Evolutionary conservation across 2,329 filamentous ascomycete species (phyloP), one percentile per base, ranked within the genome.

Genomic region (Xylariaceae sp.): DNA sequence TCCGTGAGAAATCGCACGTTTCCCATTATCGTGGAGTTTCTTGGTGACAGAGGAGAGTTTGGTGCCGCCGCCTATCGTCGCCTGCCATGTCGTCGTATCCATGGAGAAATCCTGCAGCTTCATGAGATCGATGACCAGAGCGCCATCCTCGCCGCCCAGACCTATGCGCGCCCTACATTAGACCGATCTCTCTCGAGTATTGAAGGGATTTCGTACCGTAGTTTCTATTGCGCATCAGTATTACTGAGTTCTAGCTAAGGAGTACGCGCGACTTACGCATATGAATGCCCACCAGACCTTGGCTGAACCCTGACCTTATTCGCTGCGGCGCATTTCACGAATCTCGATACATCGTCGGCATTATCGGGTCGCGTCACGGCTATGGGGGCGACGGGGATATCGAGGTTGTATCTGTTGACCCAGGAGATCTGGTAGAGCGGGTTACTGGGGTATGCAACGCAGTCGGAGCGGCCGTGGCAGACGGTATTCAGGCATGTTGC

Each of bases 201-300:
- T 17, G n/a, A 13, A 10, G 56, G 5, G 54, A 35, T 48, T 23
- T 57, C 66, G 53, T 66, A 70, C 72, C 72, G 61, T 69, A 73
- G 62, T 74, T 74, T 37, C 71, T 73, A 55, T 17, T 13, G 7
- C 4, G 11, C 23, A 61, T 70, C 51, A 18, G 17, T 17, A 17
- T 17, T 2, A 17, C 17, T 17, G 17, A 2, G 17, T 17, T 17
- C 17, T 17, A 17, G 17, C 17, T 17, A 17, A 17, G 17, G 2
- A 17, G 17, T 17, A 17, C 17, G 17, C 17, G 17, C 17, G 2
- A 61, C 78, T 65, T 69, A 82, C 80, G 76, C 84, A 63, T 85
- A 88, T 0, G 83, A 87, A 66, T 88, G 86, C 0, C 86, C 86
- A 3, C 85, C 86, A 1, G 83, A 85, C 63, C 78, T 82, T 18